Conservation (phyloP, 805 yeast genomes). For the Candida krabiensis region DNA sequence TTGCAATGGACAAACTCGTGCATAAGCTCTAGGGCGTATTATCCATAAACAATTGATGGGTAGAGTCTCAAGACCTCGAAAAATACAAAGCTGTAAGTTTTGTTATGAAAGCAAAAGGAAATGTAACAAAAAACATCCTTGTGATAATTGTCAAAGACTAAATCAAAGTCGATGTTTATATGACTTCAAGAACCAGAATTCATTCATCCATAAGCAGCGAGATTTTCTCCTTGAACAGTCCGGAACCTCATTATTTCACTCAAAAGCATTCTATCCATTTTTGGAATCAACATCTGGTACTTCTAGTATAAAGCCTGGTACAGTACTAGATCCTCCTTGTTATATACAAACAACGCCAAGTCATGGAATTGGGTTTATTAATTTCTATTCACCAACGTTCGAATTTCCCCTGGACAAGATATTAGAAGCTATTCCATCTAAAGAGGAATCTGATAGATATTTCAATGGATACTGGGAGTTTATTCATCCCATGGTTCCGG, state of each 20-base stretch:
- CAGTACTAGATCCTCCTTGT: too few relatives aligned
- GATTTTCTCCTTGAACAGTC: not conserved
- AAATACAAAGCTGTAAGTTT: not conserved
- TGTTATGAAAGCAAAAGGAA: not conserved
- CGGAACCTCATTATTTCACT: not conserved
- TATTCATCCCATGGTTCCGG: not conserved
- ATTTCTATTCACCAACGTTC: not conserved
- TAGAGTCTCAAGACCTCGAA: not conserved
- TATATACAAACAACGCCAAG: too few relatives aligned
- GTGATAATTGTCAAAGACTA: not conserved
- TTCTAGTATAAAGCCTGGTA: too few relatives aligned
- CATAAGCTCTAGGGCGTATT: too few relatives aligned
- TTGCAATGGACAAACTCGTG: too few relatives aligned
- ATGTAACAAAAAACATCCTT: not conserved
- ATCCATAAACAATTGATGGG: too few relatives aligned
- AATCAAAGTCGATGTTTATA: not conserved
- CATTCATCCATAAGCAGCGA: not conserved
- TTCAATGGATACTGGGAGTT: not conserved
- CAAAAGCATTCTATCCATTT: not conserved
- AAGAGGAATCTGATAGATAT: not conserved
- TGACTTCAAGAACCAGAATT: not conserved
- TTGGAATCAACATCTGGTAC: not conserved
- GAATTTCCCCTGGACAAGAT: not conserved
- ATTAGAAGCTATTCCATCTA: not conserved
- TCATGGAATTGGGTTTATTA: not conserved